Conservation (phyloP, 768 basidiomycete species). For the Suillus brevipes region DNA sequence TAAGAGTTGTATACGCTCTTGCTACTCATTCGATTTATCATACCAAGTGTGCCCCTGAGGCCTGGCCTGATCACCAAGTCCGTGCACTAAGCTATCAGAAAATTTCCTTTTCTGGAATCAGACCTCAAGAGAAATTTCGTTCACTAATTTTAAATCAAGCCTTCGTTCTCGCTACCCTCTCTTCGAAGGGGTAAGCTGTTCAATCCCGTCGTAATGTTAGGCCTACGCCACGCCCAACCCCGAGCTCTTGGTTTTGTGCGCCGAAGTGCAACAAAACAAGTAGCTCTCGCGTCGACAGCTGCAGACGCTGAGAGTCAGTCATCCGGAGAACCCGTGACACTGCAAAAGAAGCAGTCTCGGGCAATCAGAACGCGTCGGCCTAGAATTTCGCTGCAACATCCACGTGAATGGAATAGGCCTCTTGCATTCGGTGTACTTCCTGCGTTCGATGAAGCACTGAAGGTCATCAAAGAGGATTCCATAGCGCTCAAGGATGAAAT, state of each 20-base stretch:
- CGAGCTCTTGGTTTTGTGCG: conserved; percentile 11
- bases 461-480: conserved; percentile 66
- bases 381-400: conserved; percentile 48
- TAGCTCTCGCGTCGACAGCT: conserved; percentile 11
- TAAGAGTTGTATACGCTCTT: conserved; percentile 5
- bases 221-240: conserved; percentile 14
- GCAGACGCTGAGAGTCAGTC: conserved; percentile 6
- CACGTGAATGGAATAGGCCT: conserved; percentile 66
- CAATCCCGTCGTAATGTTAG: conserved; percentile 17
- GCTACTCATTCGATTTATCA: not conserved
- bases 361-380: conserved; percentile 44
- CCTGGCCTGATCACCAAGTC: not conserved
- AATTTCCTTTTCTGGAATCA: conserved; percentile 1
- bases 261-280: conserved; percentile 10
- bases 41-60: not conserved
- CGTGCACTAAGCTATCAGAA: not conserved
- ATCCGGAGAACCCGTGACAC: conserved; percentile 2
- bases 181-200: not conserved
- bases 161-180: not conserved
- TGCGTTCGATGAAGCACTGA: conserved; percentile 84
- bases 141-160: not conserved
- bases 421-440: conserved; percentile 63
- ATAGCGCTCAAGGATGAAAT: conserved; percentile 39
- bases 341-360: conserved; percentile 13
- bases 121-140: not conserved